phyloP scores from a whole-genome alignment of 2,329 filamentous ascomycete species.

The Colletotrichum chrysophilum region DNA sequence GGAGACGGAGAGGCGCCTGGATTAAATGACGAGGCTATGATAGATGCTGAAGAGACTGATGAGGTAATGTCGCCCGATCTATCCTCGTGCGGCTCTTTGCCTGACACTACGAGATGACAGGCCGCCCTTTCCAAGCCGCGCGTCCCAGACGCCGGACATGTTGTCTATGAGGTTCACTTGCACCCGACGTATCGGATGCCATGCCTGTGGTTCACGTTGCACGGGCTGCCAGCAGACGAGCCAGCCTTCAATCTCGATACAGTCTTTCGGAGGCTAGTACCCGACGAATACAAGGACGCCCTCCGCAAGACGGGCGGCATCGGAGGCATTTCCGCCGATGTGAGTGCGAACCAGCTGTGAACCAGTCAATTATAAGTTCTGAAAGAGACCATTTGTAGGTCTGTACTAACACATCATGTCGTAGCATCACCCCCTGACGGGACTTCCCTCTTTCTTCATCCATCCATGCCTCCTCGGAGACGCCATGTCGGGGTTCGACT shows the following conservation, averaged over 20 bases:
- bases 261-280: constrained; percentile 74
- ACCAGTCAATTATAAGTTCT: constrained; percentile 36
- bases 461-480: constrained; percentile 91
- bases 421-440: constrained; percentile 84
- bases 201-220: constrained; percentile 76
- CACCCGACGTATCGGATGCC: constrained; percentile 78
- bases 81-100: background rate
- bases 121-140: constrained; percentile 41
- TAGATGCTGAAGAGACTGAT: constrained; percentile 56
- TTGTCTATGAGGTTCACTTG: constrained; percentile 76
- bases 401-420: constrained; percentile 29
- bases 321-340: constrained; percentile 78
- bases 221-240: constrained; percentile 60
- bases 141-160: constrained; percentile 45
- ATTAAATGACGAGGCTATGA: constrained; percentile 49
- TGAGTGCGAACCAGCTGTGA: constrained; percentile 53
- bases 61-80: constrained; percentile 40
- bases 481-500: constrained; percentile 72
- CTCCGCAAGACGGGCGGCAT: constrained; percentile 68
- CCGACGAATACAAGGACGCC: constrained; percentile 64
- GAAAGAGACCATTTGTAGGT: constrained; percentile 22
- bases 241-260: constrained; percentile 68
- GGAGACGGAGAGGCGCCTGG: constrained; percentile 28
- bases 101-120: constrained; percentile 32
- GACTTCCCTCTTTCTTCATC: constrained; percentile 83